Percentiles rank a stretch among this genome's conserved stretches.
Evolutionary conservation across 768 basidiomycete species (phyloP).

Genomic region (Fomitopsis serialis): DNA sequence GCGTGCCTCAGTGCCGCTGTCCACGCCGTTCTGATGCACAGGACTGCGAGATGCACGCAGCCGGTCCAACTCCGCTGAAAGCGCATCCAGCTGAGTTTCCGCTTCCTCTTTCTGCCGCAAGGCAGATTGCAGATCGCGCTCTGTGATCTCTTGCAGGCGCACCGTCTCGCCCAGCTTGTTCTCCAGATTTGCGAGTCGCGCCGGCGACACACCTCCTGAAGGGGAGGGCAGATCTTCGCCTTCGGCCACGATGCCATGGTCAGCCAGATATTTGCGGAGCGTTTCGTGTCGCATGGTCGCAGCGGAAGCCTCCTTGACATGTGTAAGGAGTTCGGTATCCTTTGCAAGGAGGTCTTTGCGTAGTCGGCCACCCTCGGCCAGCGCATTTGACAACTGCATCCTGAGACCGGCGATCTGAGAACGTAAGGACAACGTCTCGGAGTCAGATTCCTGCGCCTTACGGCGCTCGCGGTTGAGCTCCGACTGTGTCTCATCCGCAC

Average conservation of each 20-base stretch:
- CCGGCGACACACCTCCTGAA: constrained; percentile 22
- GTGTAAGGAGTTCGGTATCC: constrained; percentile 61
- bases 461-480: constrained; percentile 66
- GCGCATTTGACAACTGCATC: constrained; percentile 60
- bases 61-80: constrained; percentile 65
- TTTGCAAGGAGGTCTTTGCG: constrained; percentile 65
- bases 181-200: constrained; percentile 72
- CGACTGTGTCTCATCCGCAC: constrained; percentile 61
- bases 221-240: constrained; percentile 58
- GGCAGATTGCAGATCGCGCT: constrained; percentile 67
- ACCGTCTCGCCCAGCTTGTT: constrained; percentile 67
- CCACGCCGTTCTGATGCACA: constrained; percentile 26
- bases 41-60: constrained; percentile 57
- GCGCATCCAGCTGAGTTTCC: constrained; percentile 59
- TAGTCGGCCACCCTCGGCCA: constrained; percentile 62
- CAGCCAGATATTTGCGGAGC: constrained; percentile 81
- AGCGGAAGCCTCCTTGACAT: constrained; percentile 61
- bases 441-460: constrained; percentile 57
- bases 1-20: constrained; percentile 38
- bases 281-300: constrained; percentile 68
- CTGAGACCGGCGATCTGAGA: constrained; percentile 74
- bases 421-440: constrained; percentile 57
- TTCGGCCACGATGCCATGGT: constrained; percentile 78
- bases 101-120: constrained; percentile 66
- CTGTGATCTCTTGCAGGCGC: constrained; percentile 65